Conservation (phyloP, 371 early-diverging fungal species). For the Mucor irregularis region DNA sequence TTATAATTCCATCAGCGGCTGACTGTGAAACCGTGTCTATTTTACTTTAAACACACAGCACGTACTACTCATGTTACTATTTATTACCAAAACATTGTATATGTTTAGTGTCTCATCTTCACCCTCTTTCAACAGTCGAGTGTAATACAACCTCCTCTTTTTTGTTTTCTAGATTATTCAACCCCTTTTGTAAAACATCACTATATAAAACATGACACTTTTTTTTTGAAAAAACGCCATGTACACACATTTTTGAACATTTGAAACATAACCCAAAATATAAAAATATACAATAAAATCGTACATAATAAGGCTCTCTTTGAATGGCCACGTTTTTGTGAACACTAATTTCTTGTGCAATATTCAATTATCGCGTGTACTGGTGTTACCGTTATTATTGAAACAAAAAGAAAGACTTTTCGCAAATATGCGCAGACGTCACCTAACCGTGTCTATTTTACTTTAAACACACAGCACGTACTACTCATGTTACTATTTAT, state of each 20-base stretch:
- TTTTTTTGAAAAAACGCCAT: too few species aligned
- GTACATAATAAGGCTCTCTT: not conserved
- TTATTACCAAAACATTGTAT: too few species aligned
- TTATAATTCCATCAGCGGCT: not conserved
- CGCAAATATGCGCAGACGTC: not conserved
- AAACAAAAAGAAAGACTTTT: not conserved
- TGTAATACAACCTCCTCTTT: too few species aligned
- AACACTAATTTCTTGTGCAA: conserved; percentile 21
- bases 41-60: not conserved
- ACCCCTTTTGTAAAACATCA: too few species aligned
- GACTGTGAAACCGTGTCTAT: conserved; percentile 3
- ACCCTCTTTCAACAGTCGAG: too few species aligned
- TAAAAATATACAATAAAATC: not conserved
- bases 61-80: too few species aligned
- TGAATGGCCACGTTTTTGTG: conserved; percentile 25
- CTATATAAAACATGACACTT: too few species aligned
- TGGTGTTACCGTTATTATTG: conserved; percentile 12
- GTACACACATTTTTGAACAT: too few species aligned
- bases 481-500: too few species aligned
- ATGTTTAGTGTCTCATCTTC: too few species aligned
- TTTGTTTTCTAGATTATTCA: too few species aligned
- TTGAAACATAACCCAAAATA: too few species aligned
- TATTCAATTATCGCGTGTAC: conserved; percentile 21
- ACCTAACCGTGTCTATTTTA: not conserved
- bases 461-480: not conserved